phyloP scores from a whole-genome alignment of 2,329 filamentous ascomycete genomes.

The Aureobasidium uvarum region DNA sequence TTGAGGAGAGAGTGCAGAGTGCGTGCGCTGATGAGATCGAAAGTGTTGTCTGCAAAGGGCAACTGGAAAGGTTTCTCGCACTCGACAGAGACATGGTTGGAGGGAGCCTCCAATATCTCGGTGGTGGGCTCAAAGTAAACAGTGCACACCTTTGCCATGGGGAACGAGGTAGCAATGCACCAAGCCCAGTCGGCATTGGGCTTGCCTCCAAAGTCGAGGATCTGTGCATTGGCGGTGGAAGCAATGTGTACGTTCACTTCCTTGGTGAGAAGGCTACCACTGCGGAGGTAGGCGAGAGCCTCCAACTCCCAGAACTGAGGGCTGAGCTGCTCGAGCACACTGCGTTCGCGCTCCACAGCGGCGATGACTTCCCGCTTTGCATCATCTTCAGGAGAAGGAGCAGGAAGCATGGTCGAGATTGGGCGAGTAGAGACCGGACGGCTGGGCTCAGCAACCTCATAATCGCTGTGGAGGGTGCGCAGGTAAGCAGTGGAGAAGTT shows the following conservation, averaged over 20 bases:
- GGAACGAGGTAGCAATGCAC: conserved; percentile 84
- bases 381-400: conserved; percentile 32
- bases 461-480: conserved; percentile 80
- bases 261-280: conserved; percentile 59
- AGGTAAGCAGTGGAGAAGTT: conserved; percentile 68
- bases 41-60: conserved; percentile 81
- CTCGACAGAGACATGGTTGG: conserved; percentile 75
- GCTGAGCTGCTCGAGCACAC: conserved; percentile 70
- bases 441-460: conserved; percentile 62
- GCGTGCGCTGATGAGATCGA: conserved; percentile 87
- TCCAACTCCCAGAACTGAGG: conserved; percentile 62
- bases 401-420: conserved; percentile 46
- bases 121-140: conserved; percentile 53
- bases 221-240: conserved; percentile 53
- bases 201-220: conserved; percentile 85
- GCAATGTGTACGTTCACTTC: conserved; percentile 47
- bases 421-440: conserved; percentile 46
- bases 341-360: conserved; percentile 68
- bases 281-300: conserved; percentile 59
- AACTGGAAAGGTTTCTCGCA: conserved; percentile 65
- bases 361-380: conserved; percentile 38
- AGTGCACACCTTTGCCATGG: conserved; percentile 80
- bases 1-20: conserved; percentile 84
- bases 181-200: conserved; percentile 91
- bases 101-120: conserved; percentile 73